These are phyloP conservation scores for Lentinula sp. DNA, from an alignment of 768 basidiomycete genomes.

Conservation along the genomic window DNA sequence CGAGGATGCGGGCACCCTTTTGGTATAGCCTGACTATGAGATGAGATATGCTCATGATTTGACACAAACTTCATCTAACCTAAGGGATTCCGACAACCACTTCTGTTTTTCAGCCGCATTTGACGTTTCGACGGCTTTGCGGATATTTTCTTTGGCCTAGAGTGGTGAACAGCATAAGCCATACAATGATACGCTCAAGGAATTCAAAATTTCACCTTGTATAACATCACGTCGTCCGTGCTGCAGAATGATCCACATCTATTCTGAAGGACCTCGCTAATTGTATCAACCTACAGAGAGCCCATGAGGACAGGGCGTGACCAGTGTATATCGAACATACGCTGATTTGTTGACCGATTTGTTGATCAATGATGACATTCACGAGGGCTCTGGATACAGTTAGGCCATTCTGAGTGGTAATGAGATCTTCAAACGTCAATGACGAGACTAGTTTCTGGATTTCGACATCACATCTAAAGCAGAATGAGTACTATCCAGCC, in stretches of 20 bases:
- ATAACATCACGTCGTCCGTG: slow-evolving; percentile 95
- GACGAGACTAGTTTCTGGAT: slow-evolving; percentile 62
- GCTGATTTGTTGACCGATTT: slow-evolving; percentile 94
- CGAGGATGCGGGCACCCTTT: slow-evolving; percentile 81
- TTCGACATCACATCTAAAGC: slow-evolving; percentile 60
- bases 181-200: background rate
- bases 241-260: slow-evolving; percentile 98
- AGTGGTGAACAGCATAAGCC: background rate
- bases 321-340: slow-evolving; percentile 36
- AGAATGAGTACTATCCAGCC: background rate
- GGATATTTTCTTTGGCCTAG: slow-evolving; percentile 89
- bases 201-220: slow-evolving; percentile 59
- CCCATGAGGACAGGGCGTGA: slow-evolving; percentile 10
- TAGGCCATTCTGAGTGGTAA: slow-evolving; percentile 81
- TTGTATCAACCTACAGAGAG: slow-evolving; percentile 79
- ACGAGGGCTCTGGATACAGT: slow-evolving; percentile 86
- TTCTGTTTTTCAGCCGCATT: slow-evolving; percentile 71
- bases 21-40: slow-evolving; percentile 62
- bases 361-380: slow-evolving; percentile 95
- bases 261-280: slow-evolving; percentile 91
- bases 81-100: slow-evolving; percentile 79
- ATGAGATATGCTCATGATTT: background rate
- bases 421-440: slow-evolving; percentile 81
- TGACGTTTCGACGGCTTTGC: slow-evolving; percentile 79
- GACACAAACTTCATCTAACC: slow-evolving; percentile 38